phyloP scores from a whole-genome alignment of 768 basidiomycete genomes.

The Cystobasidiopsis lactophilus region DNA sequence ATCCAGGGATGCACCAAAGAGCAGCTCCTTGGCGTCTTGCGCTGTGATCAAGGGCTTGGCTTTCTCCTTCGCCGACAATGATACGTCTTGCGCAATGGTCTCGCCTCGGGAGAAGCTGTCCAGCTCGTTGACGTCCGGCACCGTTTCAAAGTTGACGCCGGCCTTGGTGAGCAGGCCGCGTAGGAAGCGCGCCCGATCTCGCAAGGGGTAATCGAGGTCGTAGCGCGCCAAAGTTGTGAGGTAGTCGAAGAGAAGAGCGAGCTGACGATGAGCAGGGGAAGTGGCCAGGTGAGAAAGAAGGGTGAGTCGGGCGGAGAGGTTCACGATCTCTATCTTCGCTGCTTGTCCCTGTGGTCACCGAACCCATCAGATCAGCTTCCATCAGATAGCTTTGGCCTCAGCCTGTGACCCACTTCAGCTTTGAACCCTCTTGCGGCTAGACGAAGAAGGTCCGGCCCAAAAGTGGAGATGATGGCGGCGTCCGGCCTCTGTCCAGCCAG shows the following conservation, averaged over 20 bases:
- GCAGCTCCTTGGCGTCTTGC: slow-evolving; percentile 5
- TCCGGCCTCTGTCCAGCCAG: slow-evolving; percentile 71
- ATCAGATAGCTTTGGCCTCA: background rate
- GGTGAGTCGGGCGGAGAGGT: slow-evolving; percentile 64
- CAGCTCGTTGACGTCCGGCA: background rate
- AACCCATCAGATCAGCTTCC: background rate
- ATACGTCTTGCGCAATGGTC: no score
- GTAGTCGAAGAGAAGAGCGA: slow-evolving; percentile 39
- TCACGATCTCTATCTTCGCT: slow-evolving; percentile 66
- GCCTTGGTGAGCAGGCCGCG: slow-evolving; percentile 43
- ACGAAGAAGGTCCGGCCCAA: slow-evolving; percentile 87
- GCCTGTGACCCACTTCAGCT: slow-evolving; percentile 43
- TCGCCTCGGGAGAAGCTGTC: slow-evolving; percentile 7
- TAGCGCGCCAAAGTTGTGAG: slow-evolving; percentile 67
- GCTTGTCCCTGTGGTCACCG: slow-evolving; percentile 30
- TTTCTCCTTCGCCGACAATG: background rate
- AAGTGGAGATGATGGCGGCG: slow-evolving; percentile 18
- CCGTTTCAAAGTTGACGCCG: slow-evolving; percentile 12
- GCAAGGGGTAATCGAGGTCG: slow-evolving; percentile 68
- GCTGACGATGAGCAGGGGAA: slow-evolving; percentile 24
- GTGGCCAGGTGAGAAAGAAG: slow-evolving; percentile 39
- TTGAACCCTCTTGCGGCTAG: slow-evolving; percentile 49
- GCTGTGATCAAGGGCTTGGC: slow-evolving; percentile 6
- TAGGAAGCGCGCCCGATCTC: slow-evolving; percentile 70
- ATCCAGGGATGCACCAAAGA: slow-evolving; percentile 8